Percentiles rank a stretch among this genome's conserved stretches.
Conservation (phyloP, 164 flowering plant genomes). For the Pachysandra terminalis region DNA sequence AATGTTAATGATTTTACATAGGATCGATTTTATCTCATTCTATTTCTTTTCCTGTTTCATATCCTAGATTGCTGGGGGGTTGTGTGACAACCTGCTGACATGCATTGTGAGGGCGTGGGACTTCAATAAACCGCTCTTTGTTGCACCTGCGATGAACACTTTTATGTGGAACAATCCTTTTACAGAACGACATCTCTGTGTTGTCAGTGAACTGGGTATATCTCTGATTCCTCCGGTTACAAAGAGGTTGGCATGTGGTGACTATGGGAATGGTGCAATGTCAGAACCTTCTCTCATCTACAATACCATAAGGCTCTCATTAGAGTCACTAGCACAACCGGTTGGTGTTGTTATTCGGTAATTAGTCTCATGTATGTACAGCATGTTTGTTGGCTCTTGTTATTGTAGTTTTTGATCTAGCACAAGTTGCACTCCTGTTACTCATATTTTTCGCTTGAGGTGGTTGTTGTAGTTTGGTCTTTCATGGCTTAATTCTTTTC, state of each 20-base stretch:
- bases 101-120: constrained; percentile 95
- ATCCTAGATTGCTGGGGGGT: constrained; percentile 75
- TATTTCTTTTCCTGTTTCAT: not conserved
- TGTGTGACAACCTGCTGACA: constrained; percentile 86
- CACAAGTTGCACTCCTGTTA: too few species aligned
- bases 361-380: too few species aligned
- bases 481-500: too few species aligned
- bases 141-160: constrained; percentile 96
- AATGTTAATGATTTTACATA: not conserved
- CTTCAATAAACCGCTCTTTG: constrained; percentile 71
- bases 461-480: too few species aligned
- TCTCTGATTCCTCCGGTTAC: constrained; percentile 73
- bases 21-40: not conserved
- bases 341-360: constrained; percentile 9
- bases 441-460: too few species aligned
- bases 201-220: constrained; percentile 67
- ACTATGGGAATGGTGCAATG: constrained; percentile 92
- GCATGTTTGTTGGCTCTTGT: too few species aligned
- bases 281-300: constrained; percentile 76
- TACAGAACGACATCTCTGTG: constrained; percentile 69
- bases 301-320: constrained; percentile 67
- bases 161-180: constrained; percentile 93
- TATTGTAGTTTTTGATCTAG: too few species aligned
- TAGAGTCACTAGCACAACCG: constrained; percentile 36
- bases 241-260: constrained; percentile 83